Percentiles rank a stretch among this genome's conserved stretches.
Evolutionary conservation across 768 basidiomycete genomes (phyloP).

Genomic region (Russula sp.): DNA sequence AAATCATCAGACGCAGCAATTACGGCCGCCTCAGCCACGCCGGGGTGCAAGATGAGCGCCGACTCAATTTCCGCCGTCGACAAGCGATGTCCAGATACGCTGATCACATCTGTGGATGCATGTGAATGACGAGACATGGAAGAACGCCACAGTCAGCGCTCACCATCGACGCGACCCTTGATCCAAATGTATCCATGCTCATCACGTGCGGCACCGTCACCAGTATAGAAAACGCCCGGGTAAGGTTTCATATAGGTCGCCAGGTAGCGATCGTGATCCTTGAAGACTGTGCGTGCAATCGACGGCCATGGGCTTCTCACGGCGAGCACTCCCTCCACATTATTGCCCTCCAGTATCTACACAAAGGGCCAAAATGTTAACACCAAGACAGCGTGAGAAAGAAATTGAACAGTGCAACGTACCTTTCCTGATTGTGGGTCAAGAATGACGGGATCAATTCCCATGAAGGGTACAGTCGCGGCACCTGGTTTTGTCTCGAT

Average conservation of each 20-base stretch:
- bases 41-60: slow-evolving; percentile 89
- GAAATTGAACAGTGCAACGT: too few species aligned
- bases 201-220: slow-evolving; percentile 93
- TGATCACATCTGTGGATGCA: slow-evolving; percentile 80
- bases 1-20: slow-evolving; percentile 84
- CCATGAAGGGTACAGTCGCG: slow-evolving; percentile 98
- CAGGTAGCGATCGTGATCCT: slow-evolving; percentile 84
- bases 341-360: slow-evolving; percentile 71
- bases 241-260: slow-evolving; percentile 84
- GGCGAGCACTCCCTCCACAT: slow-evolving; percentile 87
- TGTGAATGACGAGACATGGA: slow-evolving; percentile 5
- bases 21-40: slow-evolving; percentile 95
- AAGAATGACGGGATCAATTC: slow-evolving; percentile 83
- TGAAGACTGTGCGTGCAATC: slow-evolving; percentile 88
- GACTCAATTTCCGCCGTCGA: slow-evolving; percentile 98
- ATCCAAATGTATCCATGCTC: slow-evolving; percentile 99
- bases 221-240: slow-evolving; percentile 93
- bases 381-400: not conserved
- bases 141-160: slow-evolving; percentile 31
- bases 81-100: slow-evolving; percentile 94
- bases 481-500: slow-evolving; percentile 95
- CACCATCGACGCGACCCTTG: slow-evolving; percentile 93
- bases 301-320: slow-evolving; percentile 91
- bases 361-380: not conserved
- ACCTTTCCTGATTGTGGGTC: slow-evolving; percentile 78